These are phyloP conservation scores for Fusarium chaquense DNA, from an alignment of 2,329 filamentous ascomycete genomes.

Conservation along the genomic window DNA sequence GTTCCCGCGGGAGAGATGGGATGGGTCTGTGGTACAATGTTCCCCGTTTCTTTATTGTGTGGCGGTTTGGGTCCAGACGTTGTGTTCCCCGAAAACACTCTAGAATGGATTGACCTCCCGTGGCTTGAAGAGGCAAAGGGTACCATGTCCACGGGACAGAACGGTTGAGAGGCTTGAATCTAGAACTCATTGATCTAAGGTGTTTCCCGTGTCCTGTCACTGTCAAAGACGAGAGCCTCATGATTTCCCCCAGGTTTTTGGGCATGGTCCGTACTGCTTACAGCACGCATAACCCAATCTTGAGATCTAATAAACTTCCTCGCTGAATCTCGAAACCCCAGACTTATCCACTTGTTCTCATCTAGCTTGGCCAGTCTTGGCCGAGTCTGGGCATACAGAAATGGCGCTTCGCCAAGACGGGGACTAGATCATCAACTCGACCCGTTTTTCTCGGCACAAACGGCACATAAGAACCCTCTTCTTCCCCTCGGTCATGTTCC, in stretches of 20 bases:
- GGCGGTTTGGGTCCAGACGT: background rate
- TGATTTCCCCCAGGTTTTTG: background rate
- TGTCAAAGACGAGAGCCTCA: background rate
- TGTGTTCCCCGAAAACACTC: background rate
- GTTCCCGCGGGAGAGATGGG: background rate
- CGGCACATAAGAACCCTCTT: conserved; percentile 26
- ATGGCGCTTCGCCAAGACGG: conserved; percentile 7
- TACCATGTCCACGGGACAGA: background rate
- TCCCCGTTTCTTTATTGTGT: background rate
- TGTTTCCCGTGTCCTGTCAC: no score
- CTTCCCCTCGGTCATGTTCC: background rate
- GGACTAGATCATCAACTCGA: background rate
- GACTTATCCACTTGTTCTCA: conserved; percentile 1
- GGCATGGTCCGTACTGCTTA: background rate
- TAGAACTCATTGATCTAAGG: background rate
- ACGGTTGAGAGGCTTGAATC: background rate
- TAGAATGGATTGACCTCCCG: background rate
- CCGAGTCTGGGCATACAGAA: background rate
- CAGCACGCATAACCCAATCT: conserved; percentile 1
- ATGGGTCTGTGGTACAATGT: background rate
- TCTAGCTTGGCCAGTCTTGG: conserved; percentile 1
- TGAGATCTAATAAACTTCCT: background rate
- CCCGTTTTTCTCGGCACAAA: conserved; percentile 27
- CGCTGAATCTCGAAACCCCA: background rate
- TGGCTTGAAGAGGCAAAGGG: background rate